Base-by-base conservation (phyloP, 1,284 basidiomycete genomes). In the Entoloma clypeatum region DNA sequence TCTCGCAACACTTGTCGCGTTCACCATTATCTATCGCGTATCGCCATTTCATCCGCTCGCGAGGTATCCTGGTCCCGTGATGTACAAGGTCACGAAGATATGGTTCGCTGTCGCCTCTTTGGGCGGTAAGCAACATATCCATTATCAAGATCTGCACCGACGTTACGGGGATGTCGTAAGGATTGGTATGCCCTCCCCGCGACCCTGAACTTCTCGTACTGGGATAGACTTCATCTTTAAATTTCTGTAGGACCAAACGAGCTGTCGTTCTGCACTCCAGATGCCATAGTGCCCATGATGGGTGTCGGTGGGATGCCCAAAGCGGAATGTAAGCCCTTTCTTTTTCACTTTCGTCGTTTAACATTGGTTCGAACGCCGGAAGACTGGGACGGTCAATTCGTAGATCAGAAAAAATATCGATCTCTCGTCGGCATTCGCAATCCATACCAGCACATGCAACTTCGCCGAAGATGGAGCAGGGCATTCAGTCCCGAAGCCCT, bases 381-480 rank as follows among this genome's bases (percentile, higher is more conserved):
- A 58, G 55, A 43, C 41, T 57, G 52, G 54, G 49, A 56, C 32
- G 52, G 52, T 3, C 51, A 55, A 25, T 48, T 49, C 28, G 39
- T 49, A 2, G 45, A 50, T 21, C 47, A 49, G 23, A 48, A 39
- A 30, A 37, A 47, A 9, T 36, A 44, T 31, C 38, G 45, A 16
- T 43, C 43, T 1, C 47, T 72, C 24, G 60, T 69, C 17, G 51
- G 51, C n/a, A 51, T 58, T 6, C 56, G 58, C 7, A 55, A 67
- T 47, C 44, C 58, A 16, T 54, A 53, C 21, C 58, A 61, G 19
- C 71, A 74, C 45, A 55, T 61, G 2, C 57, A 59, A 7, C 51
- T 63, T 23, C 65, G 71, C 17, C 61, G 59, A 40, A 60, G 61
- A 5, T 74, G 72, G 72, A 65, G 61, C 42, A 58, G 60, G 26